These are phyloP conservation scores for Ramaria rubella DNA, from an alignment of 768 basidiomycete species.

Conservation along the genomic window DNA sequence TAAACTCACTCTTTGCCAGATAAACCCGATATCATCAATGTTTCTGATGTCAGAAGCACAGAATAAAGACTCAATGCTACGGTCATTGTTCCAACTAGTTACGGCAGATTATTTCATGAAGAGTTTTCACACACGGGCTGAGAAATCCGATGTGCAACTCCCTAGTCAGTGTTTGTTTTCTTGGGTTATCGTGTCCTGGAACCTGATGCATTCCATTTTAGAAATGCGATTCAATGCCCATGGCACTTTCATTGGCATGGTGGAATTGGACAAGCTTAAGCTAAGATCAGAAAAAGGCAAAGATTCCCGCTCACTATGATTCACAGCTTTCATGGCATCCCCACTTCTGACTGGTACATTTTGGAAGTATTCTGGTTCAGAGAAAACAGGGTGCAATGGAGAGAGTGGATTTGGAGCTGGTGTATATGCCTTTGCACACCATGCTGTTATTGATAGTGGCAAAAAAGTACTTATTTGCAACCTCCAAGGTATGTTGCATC, in stretches of 20 bases:
- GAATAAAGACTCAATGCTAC: background rate
- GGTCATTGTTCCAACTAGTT: background rate
- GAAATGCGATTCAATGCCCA: background rate
- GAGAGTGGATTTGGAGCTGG: constrained; percentile 13
- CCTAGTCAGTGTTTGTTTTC: background rate
- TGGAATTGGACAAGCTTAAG: background rate
- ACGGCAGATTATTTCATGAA: background rate
- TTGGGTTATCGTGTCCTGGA: background rate
- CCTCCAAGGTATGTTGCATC: constrained; percentile 20
- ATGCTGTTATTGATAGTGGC: constrained; percentile 15
- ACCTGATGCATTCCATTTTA: too few species aligned
- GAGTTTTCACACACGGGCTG: background rate
- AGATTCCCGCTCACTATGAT: background rate
- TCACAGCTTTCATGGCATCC: background rate
- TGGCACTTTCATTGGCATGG: background rate
- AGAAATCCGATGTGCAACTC: background rate
- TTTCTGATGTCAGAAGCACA: background rate
- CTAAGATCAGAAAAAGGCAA: background rate
- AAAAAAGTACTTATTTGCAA: constrained; percentile 14
- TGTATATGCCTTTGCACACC: constrained; percentile 22
- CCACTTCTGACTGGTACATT: background rate
- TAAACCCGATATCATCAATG: background rate
- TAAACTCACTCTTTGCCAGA: background rate
- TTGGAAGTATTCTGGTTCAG: constrained; percentile 18
- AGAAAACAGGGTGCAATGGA: constrained; percentile 10